These are phyloP conservation scores for Pycnococcus provasolii DNA, from an alignment of 139 green algal genomes.

Conservation along the genomic window DNA sequence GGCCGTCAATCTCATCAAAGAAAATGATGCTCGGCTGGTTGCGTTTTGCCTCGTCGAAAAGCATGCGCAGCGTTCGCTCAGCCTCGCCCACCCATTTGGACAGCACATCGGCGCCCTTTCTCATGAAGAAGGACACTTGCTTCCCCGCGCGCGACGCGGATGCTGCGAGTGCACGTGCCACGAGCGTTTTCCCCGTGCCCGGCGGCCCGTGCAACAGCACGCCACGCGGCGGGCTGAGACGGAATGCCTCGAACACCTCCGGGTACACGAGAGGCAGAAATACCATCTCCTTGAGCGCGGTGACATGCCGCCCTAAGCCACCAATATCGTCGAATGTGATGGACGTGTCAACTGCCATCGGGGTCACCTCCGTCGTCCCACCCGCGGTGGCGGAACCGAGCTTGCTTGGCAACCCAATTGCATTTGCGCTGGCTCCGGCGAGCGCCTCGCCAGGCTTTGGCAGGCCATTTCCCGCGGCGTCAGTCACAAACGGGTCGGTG, in stretches of 20 bases:
- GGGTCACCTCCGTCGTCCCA: conserved; percentile 38
- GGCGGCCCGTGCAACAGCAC: conserved; percentile 88
- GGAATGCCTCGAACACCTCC: conserved; percentile 80
- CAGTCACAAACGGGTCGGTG: too few relatives aligned
- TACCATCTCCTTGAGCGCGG: conserved; percentile 90
- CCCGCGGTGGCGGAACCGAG: neutral
- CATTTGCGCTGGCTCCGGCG: too few relatives aligned
- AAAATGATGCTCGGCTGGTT: conserved; percentile 71
- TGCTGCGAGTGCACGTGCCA: conserved; percentile 76
- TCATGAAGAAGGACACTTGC: conserved; percentile 89
- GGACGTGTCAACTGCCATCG: conserved; percentile 67
- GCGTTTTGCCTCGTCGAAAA: conserved; percentile 81
- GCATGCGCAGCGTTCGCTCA: conserved; percentile 75
- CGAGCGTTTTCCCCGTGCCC: conserved; percentile 89
- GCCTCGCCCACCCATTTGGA: conserved; percentile 93
- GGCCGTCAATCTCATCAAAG: conserved; percentile 77
- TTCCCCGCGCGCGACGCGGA: conserved; percentile 48
- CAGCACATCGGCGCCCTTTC: conserved; percentile 86
- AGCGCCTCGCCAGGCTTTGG: too few relatives aligned
- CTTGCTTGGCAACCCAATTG: too few relatives aligned
- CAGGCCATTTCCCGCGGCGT: too few relatives aligned
- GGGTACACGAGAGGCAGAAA: conserved; percentile 92
- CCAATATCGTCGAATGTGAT: conserved; percentile 79
- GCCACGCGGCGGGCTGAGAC: conserved; percentile 66
- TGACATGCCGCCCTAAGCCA: conserved; percentile 72